Conservation (phyloP, 345 rosid genomes). For the Triadica sebifera region DNA sequence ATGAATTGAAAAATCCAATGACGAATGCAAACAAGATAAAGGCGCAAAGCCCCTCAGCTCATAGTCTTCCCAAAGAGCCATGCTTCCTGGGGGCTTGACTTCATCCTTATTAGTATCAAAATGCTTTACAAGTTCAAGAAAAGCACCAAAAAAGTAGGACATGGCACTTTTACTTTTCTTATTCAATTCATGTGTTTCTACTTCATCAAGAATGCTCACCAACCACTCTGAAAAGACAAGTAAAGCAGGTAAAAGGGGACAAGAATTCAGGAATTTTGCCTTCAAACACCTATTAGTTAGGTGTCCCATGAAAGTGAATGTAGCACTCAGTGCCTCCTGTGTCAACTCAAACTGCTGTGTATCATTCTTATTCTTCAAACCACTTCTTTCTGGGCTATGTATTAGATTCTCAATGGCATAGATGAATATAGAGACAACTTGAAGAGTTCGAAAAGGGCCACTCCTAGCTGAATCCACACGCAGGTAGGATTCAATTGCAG, state of each 20-base stretch:
- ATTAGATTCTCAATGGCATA: conserved; percentile 51
- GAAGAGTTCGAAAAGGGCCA: conserved; percentile 71
- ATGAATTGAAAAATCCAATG: conserved; percentile 56
- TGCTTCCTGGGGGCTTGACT: conserved; percentile 19
- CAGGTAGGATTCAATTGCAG: conserved; percentile 56
- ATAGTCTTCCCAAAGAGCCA: conserved; percentile 84
- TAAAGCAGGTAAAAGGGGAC: too few relatives aligned
- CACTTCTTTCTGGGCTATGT: conserved; percentile 24
- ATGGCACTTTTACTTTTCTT: conserved; percentile 51
- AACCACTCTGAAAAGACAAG: too few relatives aligned
- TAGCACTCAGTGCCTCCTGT: too few relatives aligned
- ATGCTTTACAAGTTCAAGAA: conserved; percentile 46
- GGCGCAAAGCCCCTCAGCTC: conserved; percentile 79
- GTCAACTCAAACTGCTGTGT: too few relatives aligned
- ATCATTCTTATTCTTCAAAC: too few relatives aligned
- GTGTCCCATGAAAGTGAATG: too few relatives aligned
- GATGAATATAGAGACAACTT: conserved; percentile 61
- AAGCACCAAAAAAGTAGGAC: conserved; percentile 55
- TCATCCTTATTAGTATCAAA: conserved; percentile 27
- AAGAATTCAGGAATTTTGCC: too few relatives aligned
- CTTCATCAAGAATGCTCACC: too few relatives aligned
- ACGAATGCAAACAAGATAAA: conserved; percentile 40
- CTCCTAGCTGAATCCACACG: conserved; percentile 54
- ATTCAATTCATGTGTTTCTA: conserved; percentile 33
- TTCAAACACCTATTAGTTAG: too few relatives aligned